Evolutionary conservation across 164 flowering plant genomes (phyloP).

Genomic region (Piper longum): DNA sequence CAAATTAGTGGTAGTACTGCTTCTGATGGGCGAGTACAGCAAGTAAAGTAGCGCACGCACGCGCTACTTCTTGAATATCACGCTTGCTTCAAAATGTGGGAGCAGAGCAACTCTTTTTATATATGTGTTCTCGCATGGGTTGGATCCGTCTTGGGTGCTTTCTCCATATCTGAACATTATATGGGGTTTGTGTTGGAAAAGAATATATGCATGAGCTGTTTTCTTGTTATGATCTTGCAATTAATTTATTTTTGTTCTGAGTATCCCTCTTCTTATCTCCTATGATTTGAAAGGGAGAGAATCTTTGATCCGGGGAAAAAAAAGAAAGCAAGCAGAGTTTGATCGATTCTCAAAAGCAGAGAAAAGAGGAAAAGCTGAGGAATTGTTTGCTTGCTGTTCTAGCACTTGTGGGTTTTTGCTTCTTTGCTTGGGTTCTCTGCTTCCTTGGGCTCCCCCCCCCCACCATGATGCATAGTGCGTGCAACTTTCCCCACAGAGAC

Average conservation of each 20-base stretch:
- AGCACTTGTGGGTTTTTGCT: slow-evolving; percentile 11
- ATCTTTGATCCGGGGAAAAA: slow-evolving; percentile 43
- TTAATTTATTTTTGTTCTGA: slow-evolving; percentile 2
- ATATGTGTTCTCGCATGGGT: slow-evolving; percentile 8
- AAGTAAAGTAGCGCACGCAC: slow-evolving; percentile 6
- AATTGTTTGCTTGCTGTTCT: slow-evolving; percentile 49
- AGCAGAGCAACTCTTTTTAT: slow-evolving; percentile 30
- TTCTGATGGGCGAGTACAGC: background rate
- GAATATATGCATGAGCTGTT: slow-evolving; percentile 82
- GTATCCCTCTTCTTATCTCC: slow-evolving; percentile 14
- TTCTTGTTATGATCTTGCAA: slow-evolving; percentile 23
- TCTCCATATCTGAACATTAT: slow-evolving; percentile 63
- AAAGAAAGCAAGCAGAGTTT: slow-evolving; percentile 44
- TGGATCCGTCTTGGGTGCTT: slow-evolving; percentile 24
- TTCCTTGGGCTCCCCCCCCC: slow-evolving; percentile 46
- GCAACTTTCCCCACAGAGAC: slow-evolving; percentile 32
- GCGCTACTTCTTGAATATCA: slow-evolving; percentile 8
- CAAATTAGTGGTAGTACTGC: background rate
- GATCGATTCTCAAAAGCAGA: slow-evolving; percentile 40
- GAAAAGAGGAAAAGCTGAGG: slow-evolving; percentile 26
- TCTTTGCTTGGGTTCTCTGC: slow-evolving; percentile 44
- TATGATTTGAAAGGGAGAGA: slow-evolving; percentile 49
- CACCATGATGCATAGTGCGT: slow-evolving; percentile 57
- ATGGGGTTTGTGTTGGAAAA: slow-evolving; percentile 52
- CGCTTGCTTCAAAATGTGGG: slow-evolving; percentile 14